These are phyloP conservation scores for Alternaria sp. DNA, from an alignment of 2,329 filamentous ascomycete genomes.

Conservation along the genomic window DNA sequence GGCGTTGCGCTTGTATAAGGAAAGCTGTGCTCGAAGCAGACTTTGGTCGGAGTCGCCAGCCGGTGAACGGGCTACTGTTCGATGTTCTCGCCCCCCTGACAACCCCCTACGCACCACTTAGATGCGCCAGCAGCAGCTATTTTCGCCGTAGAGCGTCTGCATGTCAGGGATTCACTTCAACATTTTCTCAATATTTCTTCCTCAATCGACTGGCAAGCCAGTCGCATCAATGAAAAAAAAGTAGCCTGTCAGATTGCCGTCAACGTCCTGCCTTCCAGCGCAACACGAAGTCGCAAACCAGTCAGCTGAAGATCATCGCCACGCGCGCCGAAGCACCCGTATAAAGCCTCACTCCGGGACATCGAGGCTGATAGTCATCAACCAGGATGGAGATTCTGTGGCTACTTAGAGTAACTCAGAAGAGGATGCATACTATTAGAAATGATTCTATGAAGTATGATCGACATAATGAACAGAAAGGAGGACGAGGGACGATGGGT, in stretches of 20 bases:
- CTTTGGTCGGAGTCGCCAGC: not conserved
- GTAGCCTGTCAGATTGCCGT: slow-evolving; percentile 82
- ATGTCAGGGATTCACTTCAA: accelerated
- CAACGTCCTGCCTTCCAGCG: slow-evolving; percentile 79
- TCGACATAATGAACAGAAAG: slow-evolving; percentile 1
- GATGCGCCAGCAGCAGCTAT: not conserved
- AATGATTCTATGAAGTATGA: slow-evolving; percentile 58
- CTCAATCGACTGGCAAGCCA: slow-evolving; percentile 43
- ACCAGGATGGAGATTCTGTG: slow-evolving; percentile 89
- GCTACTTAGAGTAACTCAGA: slow-evolving; percentile 93
- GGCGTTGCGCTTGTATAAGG: not conserved
- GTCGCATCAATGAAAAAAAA: slow-evolving; percentile 45
- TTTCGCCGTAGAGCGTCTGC: accelerated
- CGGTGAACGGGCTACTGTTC: not conserved
- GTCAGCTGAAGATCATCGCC: slow-evolving; percentile 94
- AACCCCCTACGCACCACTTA: no score
- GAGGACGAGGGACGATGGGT: not conserved
- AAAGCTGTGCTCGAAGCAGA: not conserved
- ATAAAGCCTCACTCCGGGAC: slow-evolving; percentile 84
- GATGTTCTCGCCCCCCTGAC: not conserved
- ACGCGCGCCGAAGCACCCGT: slow-evolving; percentile 78
- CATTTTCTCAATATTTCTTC: slow-evolving; percentile 29
- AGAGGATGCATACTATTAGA: slow-evolving; percentile 94
- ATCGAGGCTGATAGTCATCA: slow-evolving; percentile 87
- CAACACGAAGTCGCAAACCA: slow-evolving; percentile 75